Percentiles rank a stretch among this genome's conserved stretches.
These are phyloP conservation scores for Apiotrichum sp. DNA, from an alignment of 1,284 basidiomycete species.

Conservation along the genomic window DNA sequence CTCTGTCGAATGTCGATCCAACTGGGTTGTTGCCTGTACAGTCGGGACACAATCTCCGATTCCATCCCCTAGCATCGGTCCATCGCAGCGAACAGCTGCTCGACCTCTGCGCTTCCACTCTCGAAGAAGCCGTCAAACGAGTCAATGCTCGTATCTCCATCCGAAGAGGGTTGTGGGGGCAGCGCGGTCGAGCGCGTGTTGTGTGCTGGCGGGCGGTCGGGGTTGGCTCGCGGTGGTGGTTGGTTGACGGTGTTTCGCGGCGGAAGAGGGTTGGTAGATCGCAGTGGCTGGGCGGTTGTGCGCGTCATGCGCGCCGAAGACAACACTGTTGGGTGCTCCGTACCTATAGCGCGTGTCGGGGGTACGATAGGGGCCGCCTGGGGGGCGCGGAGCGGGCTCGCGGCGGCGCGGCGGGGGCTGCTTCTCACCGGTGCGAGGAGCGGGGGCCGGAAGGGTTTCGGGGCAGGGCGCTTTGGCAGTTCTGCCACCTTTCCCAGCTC, in stretches of 20 bases:
- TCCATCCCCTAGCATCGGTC: slow-evolving; percentile 4
- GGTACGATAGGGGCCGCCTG: too few species aligned
- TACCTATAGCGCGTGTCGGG: too few species aligned
- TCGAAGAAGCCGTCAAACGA: slow-evolving; percentile 30
- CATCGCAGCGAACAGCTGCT: slow-evolving; percentile 19
- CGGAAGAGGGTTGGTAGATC: too few species aligned
- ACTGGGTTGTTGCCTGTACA: too few species aligned
- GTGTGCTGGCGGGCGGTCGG: background rate
- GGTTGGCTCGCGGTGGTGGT: too few species aligned
- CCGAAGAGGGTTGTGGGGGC: slow-evolving; percentile 9
- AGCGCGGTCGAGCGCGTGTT: background rate
- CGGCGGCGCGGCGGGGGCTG: slow-evolving; percentile 6
- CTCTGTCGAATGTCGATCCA: too few species aligned
- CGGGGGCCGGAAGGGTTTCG: background rate
- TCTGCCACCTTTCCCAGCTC: background rate
- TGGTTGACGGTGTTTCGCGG: too few species aligned
- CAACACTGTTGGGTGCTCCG: too few species aligned
- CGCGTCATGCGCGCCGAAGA: too few species aligned
- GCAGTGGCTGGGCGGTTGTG: too few species aligned
- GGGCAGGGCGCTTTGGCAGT: too few species aligned
- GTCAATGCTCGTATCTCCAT: slow-evolving; percentile 31
- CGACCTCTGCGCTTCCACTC: slow-evolving; percentile 27
- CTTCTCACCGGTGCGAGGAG: background rate
- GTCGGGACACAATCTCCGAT: too few species aligned
- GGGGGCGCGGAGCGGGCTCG: background rate